phyloP scores from a whole-genome alignment of 2,329 filamentous ascomycete genomes.

The Atkinsonella texensis region DNA sequence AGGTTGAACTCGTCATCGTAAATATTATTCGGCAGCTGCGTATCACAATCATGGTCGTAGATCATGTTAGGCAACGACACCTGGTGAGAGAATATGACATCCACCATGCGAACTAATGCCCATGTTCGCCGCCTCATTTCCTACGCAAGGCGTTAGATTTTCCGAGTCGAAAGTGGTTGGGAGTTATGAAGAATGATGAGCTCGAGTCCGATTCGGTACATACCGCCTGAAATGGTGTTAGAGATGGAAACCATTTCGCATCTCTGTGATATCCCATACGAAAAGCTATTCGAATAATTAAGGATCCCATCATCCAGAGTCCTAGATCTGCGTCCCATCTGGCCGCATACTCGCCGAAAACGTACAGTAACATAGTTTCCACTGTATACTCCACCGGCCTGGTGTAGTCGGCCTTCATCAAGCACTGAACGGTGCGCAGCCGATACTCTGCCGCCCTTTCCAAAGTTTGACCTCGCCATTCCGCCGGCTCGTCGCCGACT shows the following conservation, averaged over 20 bases:
- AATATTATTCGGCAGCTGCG: slow-evolving; percentile 62
- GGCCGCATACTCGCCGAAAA: slow-evolving; percentile 63
- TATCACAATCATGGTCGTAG: slow-evolving; percentile 62
- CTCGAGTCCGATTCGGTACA: slow-evolving; percentile 13
- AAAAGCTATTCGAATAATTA: slow-evolving; percentile 46
- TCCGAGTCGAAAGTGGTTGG: neutral
- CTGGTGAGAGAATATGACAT: slow-evolving; percentile 69
- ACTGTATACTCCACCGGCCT: slow-evolving; percentile 62
- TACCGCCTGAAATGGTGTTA: slow-evolving; percentile 61
- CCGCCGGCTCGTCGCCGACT: slow-evolving; percentile 66
- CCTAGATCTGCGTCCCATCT: slow-evolving; percentile 63
- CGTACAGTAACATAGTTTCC: slow-evolving; percentile 66
- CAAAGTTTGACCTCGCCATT: slow-evolving; percentile 56
- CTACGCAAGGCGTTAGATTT: slow-evolving; percentile 15
- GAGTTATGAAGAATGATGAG: neutral
- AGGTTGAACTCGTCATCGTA: slow-evolving; percentile 72
- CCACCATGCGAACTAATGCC: slow-evolving; percentile 60
- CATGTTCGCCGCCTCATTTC: slow-evolving; percentile 62
- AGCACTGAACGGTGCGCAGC: slow-evolving; percentile 62
- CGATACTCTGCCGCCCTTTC: slow-evolving; percentile 54
- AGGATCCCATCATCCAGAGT: slow-evolving; percentile 44
- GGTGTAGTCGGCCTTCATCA: slow-evolving; percentile 66
- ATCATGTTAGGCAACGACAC: slow-evolving; percentile 57
- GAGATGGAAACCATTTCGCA: slow-evolving; percentile 57
- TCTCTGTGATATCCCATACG: slow-evolving; percentile 72